A percentile compares a stretch with the other conserved stretches of the same genome.
Evolutionary conservation across 2,329 filamentous ascomycete genomes (phyloP).

Genomic region (Ophiostoma quercus): DNA sequence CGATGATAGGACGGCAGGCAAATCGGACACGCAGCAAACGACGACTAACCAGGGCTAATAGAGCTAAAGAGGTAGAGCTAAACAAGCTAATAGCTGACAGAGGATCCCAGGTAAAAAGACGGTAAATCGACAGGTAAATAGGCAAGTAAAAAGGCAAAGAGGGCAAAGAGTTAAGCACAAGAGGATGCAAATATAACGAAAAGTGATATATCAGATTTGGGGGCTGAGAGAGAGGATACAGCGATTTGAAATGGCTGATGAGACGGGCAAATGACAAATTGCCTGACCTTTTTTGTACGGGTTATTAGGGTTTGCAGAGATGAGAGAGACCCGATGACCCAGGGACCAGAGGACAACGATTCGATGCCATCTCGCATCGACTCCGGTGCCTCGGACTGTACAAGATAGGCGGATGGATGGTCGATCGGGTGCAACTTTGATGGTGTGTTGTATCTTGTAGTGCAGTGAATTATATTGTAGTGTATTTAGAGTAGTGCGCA

Average conservation of each 20-base stretch:
- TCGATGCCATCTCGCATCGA: neutral
- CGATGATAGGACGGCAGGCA: neutral
- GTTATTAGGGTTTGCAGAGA: neutral
- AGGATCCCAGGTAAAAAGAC: neutral
- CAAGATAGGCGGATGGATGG: conserved; percentile 6
- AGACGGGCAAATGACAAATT: neutral
- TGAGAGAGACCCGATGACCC: neutral
- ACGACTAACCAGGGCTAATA: neutral
- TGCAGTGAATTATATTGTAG: too few relatives aligned
- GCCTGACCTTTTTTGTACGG: neutral
- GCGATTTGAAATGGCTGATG: neutral
- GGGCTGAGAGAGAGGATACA: neutral
- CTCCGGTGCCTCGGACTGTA: neutral
- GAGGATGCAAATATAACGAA: neutral
- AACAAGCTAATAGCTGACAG: neutral
- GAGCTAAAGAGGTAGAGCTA: neutral
- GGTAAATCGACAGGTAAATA: neutral
- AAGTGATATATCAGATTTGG: conserved; percentile 6
- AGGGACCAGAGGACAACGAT: neutral
- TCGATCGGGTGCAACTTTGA: neutral
- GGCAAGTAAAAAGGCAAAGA: neutral
- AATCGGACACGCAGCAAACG: neutral
- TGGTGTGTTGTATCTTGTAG: neutral
- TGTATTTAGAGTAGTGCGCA: neutral
- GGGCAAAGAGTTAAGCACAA: neutral